Base-by-base conservation (phyloP, 345 rosid species). In the Passiflora organensis region DNA sequence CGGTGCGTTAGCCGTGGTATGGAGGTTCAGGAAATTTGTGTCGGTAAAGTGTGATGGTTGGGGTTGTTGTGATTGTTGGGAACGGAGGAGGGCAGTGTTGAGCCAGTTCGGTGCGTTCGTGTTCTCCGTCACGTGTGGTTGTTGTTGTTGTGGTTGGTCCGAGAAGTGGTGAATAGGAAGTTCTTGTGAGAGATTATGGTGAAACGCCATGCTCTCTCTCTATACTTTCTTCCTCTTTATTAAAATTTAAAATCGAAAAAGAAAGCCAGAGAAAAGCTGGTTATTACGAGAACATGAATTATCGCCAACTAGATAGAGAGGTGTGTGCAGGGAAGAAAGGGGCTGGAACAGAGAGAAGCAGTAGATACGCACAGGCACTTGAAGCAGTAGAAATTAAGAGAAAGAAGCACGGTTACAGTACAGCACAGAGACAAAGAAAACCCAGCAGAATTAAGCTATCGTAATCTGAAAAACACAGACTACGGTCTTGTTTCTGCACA, bases 81-180 rank as follows among this genome's bases (percentile, higher is more conserved):
- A 53, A 24, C 93, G 86, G 63, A 88, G 86, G 51, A 83, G 89
- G 6, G 97, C 96, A 5, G 80, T 58, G 91, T 87, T 91, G 3
- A 93, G 79, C 97, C 99, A 89, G 60, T 74, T 93, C 18, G 95
- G 99, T 19, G 82, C 78, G 13, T 80, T 77, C 9, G 78, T 11
- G 1, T 71, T 17, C 10, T 36, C 62, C 64, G 78, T 91, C 8
- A 72, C 18, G 68, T 59, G 65, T 75, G 17, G 82, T 6, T 64
- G 82, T 14, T 64, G 83, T 12, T 42, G 78, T 13, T 72, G 74
- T 0, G n/a, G n/a, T n/a, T n/a, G 82, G 79, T 77, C 78, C 62
- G 81, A 51, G 74, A 85, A 83, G 67, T 85, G 84, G 55, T 85
- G 78, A n/a, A n/a, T n/a, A 19, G 96, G 81, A 54, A 85, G 83